phyloP scores from a whole-genome alignment of 352 stramenopile species.

The Phytopythium montanum region DNA sequence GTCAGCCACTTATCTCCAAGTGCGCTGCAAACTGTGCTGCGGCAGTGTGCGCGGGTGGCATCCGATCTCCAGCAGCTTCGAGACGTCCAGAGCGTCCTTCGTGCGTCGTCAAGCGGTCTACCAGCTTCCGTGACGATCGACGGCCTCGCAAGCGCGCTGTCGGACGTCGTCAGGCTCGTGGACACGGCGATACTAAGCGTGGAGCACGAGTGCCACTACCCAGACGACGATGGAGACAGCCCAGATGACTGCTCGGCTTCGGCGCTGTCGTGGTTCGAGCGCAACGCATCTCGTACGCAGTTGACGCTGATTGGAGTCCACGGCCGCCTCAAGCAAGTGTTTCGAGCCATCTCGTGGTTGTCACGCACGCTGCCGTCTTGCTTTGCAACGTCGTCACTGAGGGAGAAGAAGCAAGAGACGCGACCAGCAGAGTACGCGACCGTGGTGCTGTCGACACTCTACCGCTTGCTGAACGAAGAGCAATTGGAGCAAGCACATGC shows the following conservation, averaged over 20 bases:
- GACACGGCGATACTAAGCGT: conserved; percentile 20
- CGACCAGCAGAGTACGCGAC: conserved; percentile 11
- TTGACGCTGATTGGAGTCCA: conserved; percentile 42
- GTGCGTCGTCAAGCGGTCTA: conserved; percentile 6
- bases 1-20: conserved; percentile 51
- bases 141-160: conserved; percentile 46
- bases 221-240: conserved; percentile 1
- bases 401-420: background rate
- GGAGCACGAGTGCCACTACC: conserved; percentile 16
- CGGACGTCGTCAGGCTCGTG: conserved; percentile 20
- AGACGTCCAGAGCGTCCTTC: conserved; percentile 28
- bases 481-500: conserved; percentile 27
- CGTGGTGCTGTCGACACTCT: conserved; percentile 39
- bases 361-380: conserved; percentile 23
- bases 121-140: conserved; percentile 35
- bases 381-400: conserved; percentile 10
- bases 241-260: conserved; percentile 1
- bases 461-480: conserved; percentile 34
- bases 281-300: conserved; percentile 12
- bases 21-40: conserved; percentile 27
- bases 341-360: conserved; percentile 43
- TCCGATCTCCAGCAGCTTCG: conserved; percentile 53
- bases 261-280: conserved; percentile 1
- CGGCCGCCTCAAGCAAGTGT: conserved; percentile 39
- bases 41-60: conserved; percentile 26